Evolutionary conservation across 208 protist genomes (phyloP).

Genomic region (Porcisia hertigi): DNA sequence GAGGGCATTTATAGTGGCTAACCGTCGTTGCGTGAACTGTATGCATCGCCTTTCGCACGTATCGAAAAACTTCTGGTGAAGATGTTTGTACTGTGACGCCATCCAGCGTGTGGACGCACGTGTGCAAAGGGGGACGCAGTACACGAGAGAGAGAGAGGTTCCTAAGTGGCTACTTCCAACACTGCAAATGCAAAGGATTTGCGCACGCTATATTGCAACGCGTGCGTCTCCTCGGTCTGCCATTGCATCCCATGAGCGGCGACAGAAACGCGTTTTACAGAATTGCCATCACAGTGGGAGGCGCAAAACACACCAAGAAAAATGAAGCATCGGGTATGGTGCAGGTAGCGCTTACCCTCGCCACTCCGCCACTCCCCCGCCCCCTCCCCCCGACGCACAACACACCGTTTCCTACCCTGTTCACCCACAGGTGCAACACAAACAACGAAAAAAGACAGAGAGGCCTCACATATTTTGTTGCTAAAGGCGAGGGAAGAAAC

Average conservation of each 20-base stretch:
- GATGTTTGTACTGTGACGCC: conserved; percentile 54
- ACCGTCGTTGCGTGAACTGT: conserved; percentile 38
- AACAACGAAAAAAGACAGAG: neutral
- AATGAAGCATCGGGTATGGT: neutral
- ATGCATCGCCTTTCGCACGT: conserved; percentile 43
- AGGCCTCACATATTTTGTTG: neutral
- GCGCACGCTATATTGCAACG: neutral
- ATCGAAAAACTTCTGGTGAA: conserved; percentile 65
- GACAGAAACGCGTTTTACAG: neutral
- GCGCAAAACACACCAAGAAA: neutral
- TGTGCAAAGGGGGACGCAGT: neutral
- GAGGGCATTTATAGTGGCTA: conserved; percentile 56
- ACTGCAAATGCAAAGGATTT: neutral
- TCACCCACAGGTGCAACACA: neutral
- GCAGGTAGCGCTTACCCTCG: neutral
- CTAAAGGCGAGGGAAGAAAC: neutral
- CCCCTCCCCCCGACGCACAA: neutral
- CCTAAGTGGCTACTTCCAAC: neutral
- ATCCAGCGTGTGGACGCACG: neutral
- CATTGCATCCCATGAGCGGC: neutral
- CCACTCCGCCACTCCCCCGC: too few relatives aligned
- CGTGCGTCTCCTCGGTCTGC: neutral
- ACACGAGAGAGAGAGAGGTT: neutral
- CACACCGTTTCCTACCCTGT: neutral
- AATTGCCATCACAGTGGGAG: neutral